Percentiles rank a stretch among this genome's conserved stretches.
phyloP scores from a whole-genome alignment of 2,329 filamentous ascomycete species.

The Exophiala dermatitidis region DNA sequence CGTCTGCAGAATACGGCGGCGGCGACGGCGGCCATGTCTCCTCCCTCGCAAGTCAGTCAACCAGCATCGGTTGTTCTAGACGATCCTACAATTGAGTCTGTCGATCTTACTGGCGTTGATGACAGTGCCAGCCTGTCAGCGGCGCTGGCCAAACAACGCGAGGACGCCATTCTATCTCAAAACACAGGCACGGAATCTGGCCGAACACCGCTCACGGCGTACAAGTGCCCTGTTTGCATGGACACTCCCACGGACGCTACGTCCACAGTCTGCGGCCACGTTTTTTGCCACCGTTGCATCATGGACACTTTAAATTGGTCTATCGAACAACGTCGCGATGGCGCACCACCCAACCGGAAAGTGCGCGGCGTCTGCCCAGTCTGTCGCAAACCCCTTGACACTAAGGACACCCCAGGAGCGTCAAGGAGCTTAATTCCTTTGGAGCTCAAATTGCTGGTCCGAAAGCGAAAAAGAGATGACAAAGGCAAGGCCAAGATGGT shows the following conservation, averaged over 20 bases:
- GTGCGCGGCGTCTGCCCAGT: slow-evolving; percentile 39
- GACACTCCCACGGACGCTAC: slow-evolving; percentile 54
- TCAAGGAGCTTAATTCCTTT: slow-evolving; percentile 22
- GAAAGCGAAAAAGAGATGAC: slow-evolving; percentile 15
- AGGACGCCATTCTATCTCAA: slow-evolving; percentile 45
- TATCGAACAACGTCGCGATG: slow-evolving; percentile 43
- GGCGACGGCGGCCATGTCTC: slow-evolving; percentile 8
- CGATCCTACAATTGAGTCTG: slow-evolving; percentile 36
- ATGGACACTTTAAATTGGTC: slow-evolving; percentile 52
- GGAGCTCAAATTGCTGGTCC: slow-evolving; percentile 21
- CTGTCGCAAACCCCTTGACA: slow-evolving; percentile 38
- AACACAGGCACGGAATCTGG: slow-evolving; percentile 28
- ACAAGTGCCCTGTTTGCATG: slow-evolving; percentile 58
- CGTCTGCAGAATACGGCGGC: slow-evolving; percentile 2
- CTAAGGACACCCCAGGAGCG: slow-evolving; percentile 32
- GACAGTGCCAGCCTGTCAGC: slow-evolving; percentile 38
- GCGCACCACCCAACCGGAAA: slow-evolving; percentile 29
- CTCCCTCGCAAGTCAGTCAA: slow-evolving; percentile 6
- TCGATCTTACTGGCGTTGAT: slow-evolving; percentile 45
- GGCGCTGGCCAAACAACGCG: slow-evolving; percentile 46
- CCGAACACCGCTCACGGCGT: slow-evolving; percentile 39
- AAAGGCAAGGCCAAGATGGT: slow-evolving; percentile 20
- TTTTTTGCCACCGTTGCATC: slow-evolving; percentile 59
- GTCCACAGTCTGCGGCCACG: slow-evolving; percentile 54
- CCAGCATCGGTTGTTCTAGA: neutral